Evolutionary conservation across 495 filamentous ascomycete genomes (phyloP), one percentile per base, ranked within the genome.

Genomic region (Penicillium salamii): DNA sequence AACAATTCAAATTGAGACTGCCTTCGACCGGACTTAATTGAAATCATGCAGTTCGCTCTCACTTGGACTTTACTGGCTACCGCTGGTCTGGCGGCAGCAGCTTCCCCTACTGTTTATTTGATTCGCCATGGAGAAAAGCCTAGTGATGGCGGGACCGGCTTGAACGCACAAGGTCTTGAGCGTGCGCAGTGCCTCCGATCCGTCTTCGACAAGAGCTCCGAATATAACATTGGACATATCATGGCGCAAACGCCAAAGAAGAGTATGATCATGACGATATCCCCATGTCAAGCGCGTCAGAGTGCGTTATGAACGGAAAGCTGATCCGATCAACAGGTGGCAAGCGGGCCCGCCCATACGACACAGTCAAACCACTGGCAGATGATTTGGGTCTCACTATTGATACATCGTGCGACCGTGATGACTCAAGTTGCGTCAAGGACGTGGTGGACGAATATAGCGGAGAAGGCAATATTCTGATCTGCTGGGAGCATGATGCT

Each of bases 61-160:
- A 17, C 48, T 3, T 46, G 61, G 12, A 42, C 43, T 19, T 23
- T 69, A 14, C 42, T 72, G 24, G 53, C 62, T 1, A 37, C 57
- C 8, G 54, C 59, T 3, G 50, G 48, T 7, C 15, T 66, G 1
- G 48, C 35, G 15, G 21, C 50, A 29, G 38, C 47, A 4, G 63
- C 60, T 7, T 46, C 53, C 3, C 63, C 73, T 12, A 77, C 64
- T 0, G 67, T 82, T 23, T 82, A 81, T 53, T 54, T 82, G 5
- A 82, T 82, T 59, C 76, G 79, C 7, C 79, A 82, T 53, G 79
- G 78, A 52, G 79, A 82, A 56, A 82, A 82, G 62, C 79, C 78
- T 17, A 53, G 50, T 21, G 56, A 75, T 44, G 71, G 70, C 24
- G 61, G 54, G 8, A 61, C 63, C 29, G 78, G 78, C 0, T 62